Conservation (phyloP, 352 stramenopile genomes). For the Phytophthora cactorum region DNA sequence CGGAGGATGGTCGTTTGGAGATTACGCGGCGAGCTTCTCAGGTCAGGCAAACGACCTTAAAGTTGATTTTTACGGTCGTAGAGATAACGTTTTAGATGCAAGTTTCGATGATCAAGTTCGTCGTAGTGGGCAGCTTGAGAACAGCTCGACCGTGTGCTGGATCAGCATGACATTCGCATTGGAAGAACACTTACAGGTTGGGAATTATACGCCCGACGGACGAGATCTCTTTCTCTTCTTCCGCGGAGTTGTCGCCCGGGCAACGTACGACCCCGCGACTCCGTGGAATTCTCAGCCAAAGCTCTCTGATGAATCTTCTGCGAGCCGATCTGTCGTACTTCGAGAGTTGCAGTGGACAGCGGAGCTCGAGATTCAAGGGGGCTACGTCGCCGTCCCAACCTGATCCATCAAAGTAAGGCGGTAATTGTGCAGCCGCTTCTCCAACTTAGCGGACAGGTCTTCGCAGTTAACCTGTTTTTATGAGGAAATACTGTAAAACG, state of each 20-base stretch:
- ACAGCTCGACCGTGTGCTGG: conserved; percentile 1
- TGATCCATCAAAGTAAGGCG: not conserved
- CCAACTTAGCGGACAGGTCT: no score
- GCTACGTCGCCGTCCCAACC: conserved; percentile 13
- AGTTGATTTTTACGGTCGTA: conserved; percentile 5
- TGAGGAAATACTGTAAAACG: no score
- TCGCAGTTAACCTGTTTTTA: no score
- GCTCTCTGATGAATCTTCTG: conserved; percentile 5
- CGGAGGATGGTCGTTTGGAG: not conserved
- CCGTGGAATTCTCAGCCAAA: not conserved
- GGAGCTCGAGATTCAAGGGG: conserved; percentile 13
- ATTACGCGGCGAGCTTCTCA: conserved; percentile 1
- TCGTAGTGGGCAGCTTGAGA: not conserved
- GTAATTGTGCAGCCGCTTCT: not conserved
- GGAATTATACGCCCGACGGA: not conserved
- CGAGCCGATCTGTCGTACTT: conserved; percentile 4
- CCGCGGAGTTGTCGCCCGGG: conserved; percentile 6
- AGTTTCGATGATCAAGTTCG: not conserved
- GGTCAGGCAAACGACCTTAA: not conserved
- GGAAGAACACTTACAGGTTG: not conserved
- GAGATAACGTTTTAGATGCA: not conserved
- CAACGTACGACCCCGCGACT: not conserved
- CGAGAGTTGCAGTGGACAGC: conserved; percentile 15
- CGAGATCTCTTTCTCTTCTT: conserved; percentile 17
- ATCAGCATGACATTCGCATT: conserved; percentile 14